Conservation (phyloP, 129 eudicot genomes). For the Heracleum sosnowskyi region DNA sequence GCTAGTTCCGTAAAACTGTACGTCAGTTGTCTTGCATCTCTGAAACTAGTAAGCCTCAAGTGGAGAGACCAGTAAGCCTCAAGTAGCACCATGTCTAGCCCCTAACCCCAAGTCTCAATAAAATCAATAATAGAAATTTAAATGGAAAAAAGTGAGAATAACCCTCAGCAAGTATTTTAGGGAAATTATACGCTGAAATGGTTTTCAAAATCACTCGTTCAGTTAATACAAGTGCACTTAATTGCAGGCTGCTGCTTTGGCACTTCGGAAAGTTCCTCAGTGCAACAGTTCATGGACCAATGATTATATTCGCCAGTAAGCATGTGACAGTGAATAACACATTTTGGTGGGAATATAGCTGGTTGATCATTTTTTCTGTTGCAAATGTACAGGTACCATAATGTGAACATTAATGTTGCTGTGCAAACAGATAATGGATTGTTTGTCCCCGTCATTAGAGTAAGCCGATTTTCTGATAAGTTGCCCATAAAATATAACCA, state of each 20-base stretch:
- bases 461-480: conserved; percentile 21
- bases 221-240: conserved; percentile 8
- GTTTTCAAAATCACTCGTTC: not conserved
- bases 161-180: not conserved
- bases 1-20: not conserved
- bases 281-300: conserved; percentile 96
- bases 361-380: conserved; percentile 7
- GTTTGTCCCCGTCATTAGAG: conserved; percentile 82
- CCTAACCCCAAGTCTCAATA: not conserved
- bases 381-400: conserved; percentile 47
- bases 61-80: not conserved
- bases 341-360: not conserved
- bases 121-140: not conserved
- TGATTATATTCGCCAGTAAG: conserved; percentile 95
- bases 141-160: not conserved
- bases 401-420: conserved; percentile 95
- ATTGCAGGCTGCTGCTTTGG: conserved; percentile 97
- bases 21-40: not conserved
- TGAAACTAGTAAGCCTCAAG: not conserved
- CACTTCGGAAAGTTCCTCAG: conserved; percentile 90
- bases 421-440: conserved; percentile 97
- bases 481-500: not conserved
- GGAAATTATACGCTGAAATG: not conserved
- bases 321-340: conserved; percentile 7
- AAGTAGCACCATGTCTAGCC: not conserved